Conservation (phyloP, 2,329 filamentous ascomycete species). For the Annulohypoxylon truncatum region DNA sequence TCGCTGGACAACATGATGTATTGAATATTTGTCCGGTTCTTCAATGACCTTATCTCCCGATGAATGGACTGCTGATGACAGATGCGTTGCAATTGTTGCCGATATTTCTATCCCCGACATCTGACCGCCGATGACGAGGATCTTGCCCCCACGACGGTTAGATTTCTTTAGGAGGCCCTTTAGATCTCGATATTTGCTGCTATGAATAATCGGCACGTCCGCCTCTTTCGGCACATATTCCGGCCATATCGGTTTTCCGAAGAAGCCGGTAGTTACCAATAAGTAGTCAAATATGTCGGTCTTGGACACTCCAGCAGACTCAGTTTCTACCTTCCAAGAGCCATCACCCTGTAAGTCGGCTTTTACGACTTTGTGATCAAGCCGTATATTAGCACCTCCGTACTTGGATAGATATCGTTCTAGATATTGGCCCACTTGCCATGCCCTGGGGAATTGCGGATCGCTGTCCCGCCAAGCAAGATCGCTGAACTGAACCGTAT, state of each 20-base stretch:
- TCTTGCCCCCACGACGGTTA: conserved; percentile 62
- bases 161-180: conserved; percentile 58
- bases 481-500: conserved; percentile 80
- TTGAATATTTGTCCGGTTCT: conserved; percentile 62
- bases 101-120: conserved; percentile 86
- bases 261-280: conserved; percentile 80
- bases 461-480: conserved; percentile 72
- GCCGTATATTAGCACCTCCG: conserved; percentile 57
- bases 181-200: conserved; percentile 72
- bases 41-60: conserved; percentile 57
- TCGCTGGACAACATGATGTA: conserved; percentile 76
- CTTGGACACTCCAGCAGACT: conserved; percentile 53
- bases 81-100: conserved; percentile 75
- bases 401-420: conserved; percentile 72
- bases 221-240: conserved; percentile 53
- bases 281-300: conserved; percentile 75
- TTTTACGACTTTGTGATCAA: conserved; percentile 61
- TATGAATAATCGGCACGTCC: conserved; percentile 70
- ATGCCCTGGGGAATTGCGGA: conserved; percentile 78
- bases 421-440: conserved; percentile 80
- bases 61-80: conserved; percentile 72
- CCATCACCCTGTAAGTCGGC: conserved; percentile 52
- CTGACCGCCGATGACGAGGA: conserved; percentile 81
- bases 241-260: conserved; percentile 70
- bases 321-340: conserved; percentile 57